Percentiles rank a stretch among this genome's conserved stretches.
These are phyloP conservation scores for Akebia trifoliata DNA, from an alignment of 164 flowering plant species.

Conservation along the genomic window DNA sequence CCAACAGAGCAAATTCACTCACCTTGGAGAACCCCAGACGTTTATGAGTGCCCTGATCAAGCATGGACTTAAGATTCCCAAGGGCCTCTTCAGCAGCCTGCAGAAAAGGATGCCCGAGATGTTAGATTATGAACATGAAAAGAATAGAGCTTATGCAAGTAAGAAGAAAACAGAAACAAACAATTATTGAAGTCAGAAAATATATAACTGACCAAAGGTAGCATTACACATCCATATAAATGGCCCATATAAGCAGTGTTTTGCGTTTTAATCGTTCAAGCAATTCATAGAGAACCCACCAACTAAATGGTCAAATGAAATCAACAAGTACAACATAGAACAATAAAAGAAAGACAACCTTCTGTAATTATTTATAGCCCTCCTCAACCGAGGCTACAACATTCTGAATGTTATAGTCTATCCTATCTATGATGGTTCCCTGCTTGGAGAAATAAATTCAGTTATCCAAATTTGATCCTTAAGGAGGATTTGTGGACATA, in stretches of 20 bases:
- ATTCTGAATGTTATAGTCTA: too few relatives aligned
- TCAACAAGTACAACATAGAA: not conserved
- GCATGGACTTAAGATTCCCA: conserved; percentile 42
- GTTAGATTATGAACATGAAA: conserved; percentile 5
- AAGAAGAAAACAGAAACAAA: conserved; percentile 5
- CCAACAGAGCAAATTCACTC: conserved; percentile 14
- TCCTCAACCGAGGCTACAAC: too few relatives aligned
- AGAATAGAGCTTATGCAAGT: not conserved
- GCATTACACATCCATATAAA: not conserved
- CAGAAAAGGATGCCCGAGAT: conserved; percentile 11
- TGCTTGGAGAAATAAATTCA: too few relatives aligned
- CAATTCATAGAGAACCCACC: not conserved
- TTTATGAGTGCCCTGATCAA: conserved; percentile 43
- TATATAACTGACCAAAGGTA: not conserved
- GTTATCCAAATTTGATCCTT: too few relatives aligned
- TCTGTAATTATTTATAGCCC: too few relatives aligned
- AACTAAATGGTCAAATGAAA: not conserved
- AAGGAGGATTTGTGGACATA: too few relatives aligned
- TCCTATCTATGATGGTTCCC: too few relatives aligned
- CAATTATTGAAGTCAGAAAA: too few relatives aligned
- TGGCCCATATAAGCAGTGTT: not conserved
- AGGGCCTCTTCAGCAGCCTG: conserved; percentile 93
- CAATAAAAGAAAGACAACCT: too few relatives aligned
- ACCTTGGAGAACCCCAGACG: conserved; percentile 79
- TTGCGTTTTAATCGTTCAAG: not conserved